Percentiles rank a stretch among this genome's conserved stretches.
phyloP scores from a whole-genome alignment of 2,329 filamentous ascomycete species.

The Pseudogymnoascus sp. region DNA sequence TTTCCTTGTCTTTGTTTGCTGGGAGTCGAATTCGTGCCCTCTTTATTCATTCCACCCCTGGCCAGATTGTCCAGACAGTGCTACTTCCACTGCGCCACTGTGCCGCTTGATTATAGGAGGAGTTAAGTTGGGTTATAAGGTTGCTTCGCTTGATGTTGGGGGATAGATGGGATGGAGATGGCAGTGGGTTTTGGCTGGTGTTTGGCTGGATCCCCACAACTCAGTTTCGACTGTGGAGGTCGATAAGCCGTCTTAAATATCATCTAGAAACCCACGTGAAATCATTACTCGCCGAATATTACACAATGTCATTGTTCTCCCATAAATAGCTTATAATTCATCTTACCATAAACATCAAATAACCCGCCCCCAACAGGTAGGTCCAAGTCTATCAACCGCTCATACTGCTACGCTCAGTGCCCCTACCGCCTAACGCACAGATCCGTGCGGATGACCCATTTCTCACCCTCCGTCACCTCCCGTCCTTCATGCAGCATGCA shows the following conservation, averaged over 20 bases:
- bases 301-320: neutral
- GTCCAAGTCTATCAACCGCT: neutral
- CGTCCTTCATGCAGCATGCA: slow-evolving; percentile 86
- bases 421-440: slow-evolving; percentile 54
- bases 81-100: neutral
- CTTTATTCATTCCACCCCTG: neutral
- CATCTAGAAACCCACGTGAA: neutral
- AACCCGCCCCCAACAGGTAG: neutral
- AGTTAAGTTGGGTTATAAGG: neutral
- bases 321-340: neutral
- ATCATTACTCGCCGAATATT: neutral
- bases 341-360: neutral
- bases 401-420: neutral
- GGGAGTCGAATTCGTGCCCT: neutral
- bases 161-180: neutral
- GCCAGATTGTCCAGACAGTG: neutral
- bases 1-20: neutral
- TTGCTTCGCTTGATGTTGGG: neutral
- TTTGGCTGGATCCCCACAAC: neutral
- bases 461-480: slow-evolving; percentile 72
- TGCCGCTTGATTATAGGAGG: neutral
- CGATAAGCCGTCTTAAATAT: neutral
- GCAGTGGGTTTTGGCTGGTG: neutral
- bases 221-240: neutral
- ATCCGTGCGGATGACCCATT: slow-evolving; percentile 86